Percentiles rank a stretch among this genome's conserved stretches.
phyloP scores from a whole-genome alignment of 345 rosid species.

The Aethionema arabicum region DNA sequence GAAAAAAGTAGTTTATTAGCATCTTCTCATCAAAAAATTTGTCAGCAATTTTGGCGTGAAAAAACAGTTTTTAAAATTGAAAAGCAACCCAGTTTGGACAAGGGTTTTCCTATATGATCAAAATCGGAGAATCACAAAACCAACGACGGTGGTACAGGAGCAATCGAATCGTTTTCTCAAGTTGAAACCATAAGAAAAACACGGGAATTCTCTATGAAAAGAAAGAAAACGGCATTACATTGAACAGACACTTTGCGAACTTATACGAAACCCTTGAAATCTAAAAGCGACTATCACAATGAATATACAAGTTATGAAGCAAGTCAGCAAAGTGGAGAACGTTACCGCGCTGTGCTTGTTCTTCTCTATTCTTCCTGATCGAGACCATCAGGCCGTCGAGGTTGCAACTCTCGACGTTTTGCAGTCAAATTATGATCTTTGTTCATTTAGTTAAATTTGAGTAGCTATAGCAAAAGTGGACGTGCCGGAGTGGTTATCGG shows the following conservation, averaged over 20 bases:
- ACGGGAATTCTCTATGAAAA: neutral
- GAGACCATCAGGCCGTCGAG: neutral
- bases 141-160: neutral
- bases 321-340: conserved; percentile 3
- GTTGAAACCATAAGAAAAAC: neutral
- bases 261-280: neutral
- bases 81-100: neutral
- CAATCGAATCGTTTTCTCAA: neutral
- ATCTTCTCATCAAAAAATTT: no score
- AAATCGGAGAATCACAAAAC: neutral
- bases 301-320: neutral
- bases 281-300: neutral
- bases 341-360: conserved; percentile 2
- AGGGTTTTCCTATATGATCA: neutral
- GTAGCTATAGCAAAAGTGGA: conserved; percentile 37
- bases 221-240: neutral
- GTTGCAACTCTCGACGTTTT: conserved; percentile 6
- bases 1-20: neutral
- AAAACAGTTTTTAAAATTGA: neutral
- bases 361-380: conserved; percentile 11
- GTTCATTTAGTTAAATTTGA: neutral
- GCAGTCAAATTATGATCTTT: neutral
- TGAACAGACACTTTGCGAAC: conserved; percentile 1
- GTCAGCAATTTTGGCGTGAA: neutral
- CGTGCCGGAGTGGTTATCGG: conserved; percentile 99